Conservation (phyloP, 768 basidiomycete genomes). For the Suillus spraguei region DNA sequence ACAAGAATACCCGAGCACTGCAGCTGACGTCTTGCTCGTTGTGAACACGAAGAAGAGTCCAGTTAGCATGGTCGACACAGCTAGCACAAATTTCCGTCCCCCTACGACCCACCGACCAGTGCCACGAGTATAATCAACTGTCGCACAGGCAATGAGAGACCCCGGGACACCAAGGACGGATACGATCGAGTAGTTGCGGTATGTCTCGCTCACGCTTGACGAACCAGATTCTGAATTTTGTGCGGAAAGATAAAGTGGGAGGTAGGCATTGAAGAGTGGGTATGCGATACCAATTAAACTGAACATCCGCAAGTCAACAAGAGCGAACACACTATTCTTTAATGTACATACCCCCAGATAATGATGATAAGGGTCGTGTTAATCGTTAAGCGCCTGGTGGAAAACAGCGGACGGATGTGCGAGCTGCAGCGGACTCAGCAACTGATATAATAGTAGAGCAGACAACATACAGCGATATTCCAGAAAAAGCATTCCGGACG, state of each 20-base stretch:
- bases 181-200: slow-evolving; percentile 53
- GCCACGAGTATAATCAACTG: slow-evolving; percentile 46
- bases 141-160: slow-evolving; percentile 45
- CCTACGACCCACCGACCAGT: slow-evolving; percentile 37
- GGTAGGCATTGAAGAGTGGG: slow-evolving; percentile 54
- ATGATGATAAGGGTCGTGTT: slow-evolving; percentile 51
- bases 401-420: slow-evolving; percentile 53
- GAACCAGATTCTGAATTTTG: slow-evolving; percentile 31
- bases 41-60: slow-evolving; percentile 56
- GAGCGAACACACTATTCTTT: background rate
- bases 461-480: slow-evolving; percentile 42
- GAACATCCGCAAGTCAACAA: slow-evolving; percentile 11
- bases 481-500: slow-evolving; percentile 38
- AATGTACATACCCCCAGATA: slow-evolving; percentile 48
- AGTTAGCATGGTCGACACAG: slow-evolving; percentile 45
- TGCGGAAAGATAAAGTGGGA: slow-evolving; percentile 48
- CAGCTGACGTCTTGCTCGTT: slow-evolving; percentile 41
- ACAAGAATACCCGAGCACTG: slow-evolving; percentile 50
- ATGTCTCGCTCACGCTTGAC: slow-evolving; percentile 34
- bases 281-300: slow-evolving; percentile 55
- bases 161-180: slow-evolving; percentile 50
- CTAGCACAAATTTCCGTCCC: slow-evolving; percentile 51
- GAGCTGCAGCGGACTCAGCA: slow-evolving; percentile 33
- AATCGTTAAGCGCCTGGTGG: slow-evolving; percentile 42
- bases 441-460: background rate